Percentiles rank a stretch among this genome's conserved stretches.
Conservation (phyloP, 352 stramenopile genomes). For the Globisporangium spinosum region DNA sequence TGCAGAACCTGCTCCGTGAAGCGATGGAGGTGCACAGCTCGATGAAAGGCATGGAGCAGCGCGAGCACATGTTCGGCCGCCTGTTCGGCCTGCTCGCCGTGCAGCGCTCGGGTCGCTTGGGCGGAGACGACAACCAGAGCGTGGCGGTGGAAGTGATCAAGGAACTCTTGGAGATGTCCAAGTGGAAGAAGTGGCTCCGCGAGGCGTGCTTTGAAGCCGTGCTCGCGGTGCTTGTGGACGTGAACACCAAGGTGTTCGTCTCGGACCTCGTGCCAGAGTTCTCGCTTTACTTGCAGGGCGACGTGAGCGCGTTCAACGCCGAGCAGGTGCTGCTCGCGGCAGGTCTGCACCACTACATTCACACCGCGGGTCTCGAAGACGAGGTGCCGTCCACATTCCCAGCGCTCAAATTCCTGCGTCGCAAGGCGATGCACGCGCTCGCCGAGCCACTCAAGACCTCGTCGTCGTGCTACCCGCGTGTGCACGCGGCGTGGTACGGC, state of each 20-base stretch:
- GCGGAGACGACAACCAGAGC: conserved; percentile 28
- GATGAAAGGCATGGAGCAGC: conserved; percentile 92
- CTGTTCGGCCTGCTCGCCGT: conserved; percentile 86
- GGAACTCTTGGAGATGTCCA: conserved; percentile 39
- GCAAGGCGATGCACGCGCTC: conserved; percentile 60
- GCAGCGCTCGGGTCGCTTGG: conserved; percentile 66
- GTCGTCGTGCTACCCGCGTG: conserved; percentile 66
- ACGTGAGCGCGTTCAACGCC: conserved; percentile 51
- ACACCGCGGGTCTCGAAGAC: conserved; percentile 35
- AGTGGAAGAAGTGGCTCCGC: conserved; percentile 87
- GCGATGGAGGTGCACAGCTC: conserved; percentile 76
- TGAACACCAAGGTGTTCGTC: conserved; percentile 49
- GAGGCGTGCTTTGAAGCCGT: conserved; percentile 74
- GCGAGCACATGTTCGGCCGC: conserved; percentile 90
- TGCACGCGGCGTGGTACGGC: conserved; percentile 75
- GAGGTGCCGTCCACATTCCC: conserved; percentile 35
- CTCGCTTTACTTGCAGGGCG: conserved; percentile 28
- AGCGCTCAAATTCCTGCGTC: conserved; percentile 41
- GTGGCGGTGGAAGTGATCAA: conserved; percentile 38
- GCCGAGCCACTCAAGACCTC: conserved; percentile 63
- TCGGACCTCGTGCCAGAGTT: conserved; percentile 34
- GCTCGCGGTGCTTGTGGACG: conserved; percentile 51
- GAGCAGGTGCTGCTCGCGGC: conserved; percentile 79
- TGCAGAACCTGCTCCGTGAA: conserved; percentile 57
- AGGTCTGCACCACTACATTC: conserved; percentile 69